Percentiles rank a stretch among this genome's conserved stretches.
phyloP scores from a whole-genome alignment of 768 basidiomycete genomes.

The Strobilomyces confusus region DNA sequence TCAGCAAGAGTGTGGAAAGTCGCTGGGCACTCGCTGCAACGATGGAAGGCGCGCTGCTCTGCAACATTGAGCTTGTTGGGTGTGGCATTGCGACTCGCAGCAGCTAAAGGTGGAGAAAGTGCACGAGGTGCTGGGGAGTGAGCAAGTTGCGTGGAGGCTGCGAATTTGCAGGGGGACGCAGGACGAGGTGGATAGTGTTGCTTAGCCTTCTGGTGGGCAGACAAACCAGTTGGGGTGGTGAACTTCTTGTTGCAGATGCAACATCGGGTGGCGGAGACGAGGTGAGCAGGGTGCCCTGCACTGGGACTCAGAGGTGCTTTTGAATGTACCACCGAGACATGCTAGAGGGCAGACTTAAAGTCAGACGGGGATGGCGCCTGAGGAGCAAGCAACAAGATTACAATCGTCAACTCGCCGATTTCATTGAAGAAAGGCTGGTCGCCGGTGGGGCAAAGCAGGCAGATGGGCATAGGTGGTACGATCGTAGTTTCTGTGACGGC shows the following conservation, averaged over 20 bases:
- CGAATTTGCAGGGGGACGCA: neutral
- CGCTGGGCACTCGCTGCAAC: slow-evolving; percentile 19
- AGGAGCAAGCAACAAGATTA: slow-evolving; percentile 3
- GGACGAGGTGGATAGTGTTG: slow-evolving; percentile 15
- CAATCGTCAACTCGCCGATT: slow-evolving; percentile 15
- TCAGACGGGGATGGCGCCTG: slow-evolving; percentile 4
- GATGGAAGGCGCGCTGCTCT: slow-evolving; percentile 7
- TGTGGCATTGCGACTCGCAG: neutral
- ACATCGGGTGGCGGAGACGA: slow-evolving; percentile 16
- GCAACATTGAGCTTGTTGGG: neutral
- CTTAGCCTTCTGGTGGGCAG: slow-evolving; percentile 23
- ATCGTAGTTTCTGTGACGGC: slow-evolving; percentile 14
- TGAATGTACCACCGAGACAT: slow-evolving; percentile 19
- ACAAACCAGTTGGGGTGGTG: slow-evolving; percentile 13
- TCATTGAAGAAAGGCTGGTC: slow-evolving; percentile 22
- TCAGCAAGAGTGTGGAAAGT: slow-evolving; percentile 14
- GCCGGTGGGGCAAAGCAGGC: slow-evolving; percentile 22
- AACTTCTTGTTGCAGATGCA: slow-evolving; percentile 27
- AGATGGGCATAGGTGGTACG: slow-evolving; percentile 22
- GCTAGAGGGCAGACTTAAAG: slow-evolving; percentile 10
- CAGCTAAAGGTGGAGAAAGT: neutral
- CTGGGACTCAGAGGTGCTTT: slow-evolving; percentile 1
- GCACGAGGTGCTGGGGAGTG: slow-evolving; percentile 3
- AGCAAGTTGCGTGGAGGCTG: slow-evolving; percentile 1
- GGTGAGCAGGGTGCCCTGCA: neutral